Evolutionary conservation across 1,284 basidiomycete species (phyloP).

Genomic region (Naganishia cerealis): DNA sequence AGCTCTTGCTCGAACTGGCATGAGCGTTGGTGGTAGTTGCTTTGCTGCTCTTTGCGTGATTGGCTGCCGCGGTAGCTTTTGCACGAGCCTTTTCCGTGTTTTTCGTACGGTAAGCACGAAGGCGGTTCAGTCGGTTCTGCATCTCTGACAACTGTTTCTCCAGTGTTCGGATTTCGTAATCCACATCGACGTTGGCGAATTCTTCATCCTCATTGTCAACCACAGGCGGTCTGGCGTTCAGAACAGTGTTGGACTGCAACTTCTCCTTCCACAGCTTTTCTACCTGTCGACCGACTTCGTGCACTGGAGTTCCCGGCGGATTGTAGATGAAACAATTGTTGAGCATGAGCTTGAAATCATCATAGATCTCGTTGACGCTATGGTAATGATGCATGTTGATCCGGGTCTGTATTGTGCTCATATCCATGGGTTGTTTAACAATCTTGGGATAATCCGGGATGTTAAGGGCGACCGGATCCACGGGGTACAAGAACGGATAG

Average conservation of each 20-base stretch:
- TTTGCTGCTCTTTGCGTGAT: slow-evolving; percentile 55
- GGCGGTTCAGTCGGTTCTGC: slow-evolving; percentile 4
- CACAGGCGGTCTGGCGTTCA: slow-evolving; percentile 39
- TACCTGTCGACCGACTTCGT: slow-evolving; percentile 75
- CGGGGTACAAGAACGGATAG: slow-evolving; percentile 87
- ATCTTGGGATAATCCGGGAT: slow-evolving; percentile 83
- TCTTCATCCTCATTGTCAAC: slow-evolving; percentile 55
- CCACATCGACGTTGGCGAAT: slow-evolving; percentile 40
- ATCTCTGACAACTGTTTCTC: slow-evolving; percentile 40
- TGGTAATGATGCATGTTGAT: slow-evolving; percentile 74
- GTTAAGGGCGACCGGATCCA: slow-evolving; percentile 75
- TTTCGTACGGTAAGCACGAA: slow-evolving; percentile 17
- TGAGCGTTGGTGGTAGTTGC: slow-evolving; percentile 51
- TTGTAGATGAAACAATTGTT: slow-evolving; percentile 92
- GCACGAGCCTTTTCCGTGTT: slow-evolving; percentile 24
- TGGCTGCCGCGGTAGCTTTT: slow-evolving; percentile 10
- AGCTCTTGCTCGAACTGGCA: slow-evolving; percentile 22
- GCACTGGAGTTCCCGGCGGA: slow-evolving; percentile 79
- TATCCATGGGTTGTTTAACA: slow-evolving; percentile 92
- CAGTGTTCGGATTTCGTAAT: slow-evolving; percentile 14
- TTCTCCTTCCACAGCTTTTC: slow-evolving; percentile 87
- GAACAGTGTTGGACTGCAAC: slow-evolving; percentile 74
- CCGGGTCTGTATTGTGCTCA: slow-evolving; percentile 82
- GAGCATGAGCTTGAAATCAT: slow-evolving; percentile 92
- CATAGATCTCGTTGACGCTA: slow-evolving; percentile 73